Percentiles rank a stretch among this genome's conserved stretches.
These are phyloP conservation scores for Phytopythium cucurbitacearum DNA, from an alignment of 352 stramenopile genomes.

Conservation along the genomic window DNA sequence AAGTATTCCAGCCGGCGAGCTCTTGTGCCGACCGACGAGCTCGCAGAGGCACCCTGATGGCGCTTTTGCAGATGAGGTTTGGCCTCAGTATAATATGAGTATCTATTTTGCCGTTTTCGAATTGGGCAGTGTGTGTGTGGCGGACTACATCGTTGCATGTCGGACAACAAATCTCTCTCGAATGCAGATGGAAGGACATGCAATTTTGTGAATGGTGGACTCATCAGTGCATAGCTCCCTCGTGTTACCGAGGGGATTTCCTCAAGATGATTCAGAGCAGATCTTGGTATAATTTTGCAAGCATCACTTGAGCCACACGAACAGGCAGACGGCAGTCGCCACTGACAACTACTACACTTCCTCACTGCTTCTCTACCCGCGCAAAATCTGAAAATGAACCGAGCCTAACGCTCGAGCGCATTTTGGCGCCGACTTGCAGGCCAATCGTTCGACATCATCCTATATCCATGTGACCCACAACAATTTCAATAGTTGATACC, in stretches of 20 bases:
- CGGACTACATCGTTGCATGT: too few species aligned
- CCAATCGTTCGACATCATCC: background rate
- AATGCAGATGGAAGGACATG: constrained; percentile 1
- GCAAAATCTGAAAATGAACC: background rate
- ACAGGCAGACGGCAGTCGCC: background rate
- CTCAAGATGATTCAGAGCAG: constrained; percentile 78
- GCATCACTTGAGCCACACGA: constrained; percentile 45
- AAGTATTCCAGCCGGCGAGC: background rate
- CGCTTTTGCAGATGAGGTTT: too few species aligned
- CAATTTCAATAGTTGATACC: too few species aligned
- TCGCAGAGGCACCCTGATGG: too few species aligned
- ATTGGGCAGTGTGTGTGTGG: too few species aligned
- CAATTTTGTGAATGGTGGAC: constrained; percentile 11
- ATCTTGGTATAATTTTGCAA: constrained; percentile 80
- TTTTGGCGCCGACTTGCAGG: too few species aligned
- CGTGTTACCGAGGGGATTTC: constrained; percentile 80
- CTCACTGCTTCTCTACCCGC: background rate
- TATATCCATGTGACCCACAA: background rate
- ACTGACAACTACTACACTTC: background rate
- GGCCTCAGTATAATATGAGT: background rate
- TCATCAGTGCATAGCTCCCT: constrained; percentile 76
- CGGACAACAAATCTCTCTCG: too few species aligned
- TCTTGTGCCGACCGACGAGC: too few species aligned
- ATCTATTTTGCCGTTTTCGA: too few species aligned
- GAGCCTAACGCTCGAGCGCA: background rate